Evolutionary conservation across 352 stramenopile genomes (phyloP).

Genomic region (Pythium aristosporum): DNA sequence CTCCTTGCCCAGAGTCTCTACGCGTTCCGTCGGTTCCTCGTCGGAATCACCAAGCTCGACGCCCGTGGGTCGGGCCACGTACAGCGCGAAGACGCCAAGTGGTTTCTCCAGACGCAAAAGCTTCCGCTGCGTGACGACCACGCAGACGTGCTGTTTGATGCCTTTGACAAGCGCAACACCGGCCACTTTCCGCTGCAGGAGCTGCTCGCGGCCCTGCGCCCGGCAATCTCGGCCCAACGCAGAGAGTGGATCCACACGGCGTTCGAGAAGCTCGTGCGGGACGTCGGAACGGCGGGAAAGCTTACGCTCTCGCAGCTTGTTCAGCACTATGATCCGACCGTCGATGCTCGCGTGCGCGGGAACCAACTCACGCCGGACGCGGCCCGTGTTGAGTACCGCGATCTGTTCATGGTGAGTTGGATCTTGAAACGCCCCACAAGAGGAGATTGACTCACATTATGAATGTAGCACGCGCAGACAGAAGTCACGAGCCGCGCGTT

Average conservation of each 20-base stretch:
- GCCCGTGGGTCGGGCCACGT: constrained; percentile 50
- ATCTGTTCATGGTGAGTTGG: constrained; percentile 40
- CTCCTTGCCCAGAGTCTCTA: constrained; percentile 60
- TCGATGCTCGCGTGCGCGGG: constrained; percentile 55
- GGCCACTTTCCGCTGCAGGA: constrained; percentile 54
- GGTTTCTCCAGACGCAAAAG: constrained; percentile 45
- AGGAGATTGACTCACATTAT: not conserved
- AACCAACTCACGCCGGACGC: constrained; percentile 36
- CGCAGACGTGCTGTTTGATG: constrained; percentile 66
- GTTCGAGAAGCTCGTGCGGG: constrained; percentile 43
- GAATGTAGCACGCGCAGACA: constrained; percentile 12
- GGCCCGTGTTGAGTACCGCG: constrained; percentile 43
- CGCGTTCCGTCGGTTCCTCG: constrained; percentile 52
- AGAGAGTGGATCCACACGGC: constrained; percentile 38
- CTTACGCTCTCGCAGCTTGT: constrained; percentile 47
- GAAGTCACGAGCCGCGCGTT: constrained; percentile 60
- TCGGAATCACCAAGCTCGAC: constrained; percentile 41
- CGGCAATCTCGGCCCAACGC: constrained; percentile 34
- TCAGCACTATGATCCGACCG: constrained; percentile 50
- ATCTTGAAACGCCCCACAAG: not conserved
- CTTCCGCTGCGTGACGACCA: constrained; percentile 74
- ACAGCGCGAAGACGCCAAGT: constrained; percentile 69
- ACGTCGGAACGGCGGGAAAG: constrained; percentile 21
- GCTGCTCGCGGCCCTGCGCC: constrained; percentile 45
- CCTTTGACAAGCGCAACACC: constrained; percentile 65